These are phyloP conservation scores for Blastobotrys serpentis DNA, from an alignment of 1,139 yeast species.

Conservation along the genomic window DNA sequence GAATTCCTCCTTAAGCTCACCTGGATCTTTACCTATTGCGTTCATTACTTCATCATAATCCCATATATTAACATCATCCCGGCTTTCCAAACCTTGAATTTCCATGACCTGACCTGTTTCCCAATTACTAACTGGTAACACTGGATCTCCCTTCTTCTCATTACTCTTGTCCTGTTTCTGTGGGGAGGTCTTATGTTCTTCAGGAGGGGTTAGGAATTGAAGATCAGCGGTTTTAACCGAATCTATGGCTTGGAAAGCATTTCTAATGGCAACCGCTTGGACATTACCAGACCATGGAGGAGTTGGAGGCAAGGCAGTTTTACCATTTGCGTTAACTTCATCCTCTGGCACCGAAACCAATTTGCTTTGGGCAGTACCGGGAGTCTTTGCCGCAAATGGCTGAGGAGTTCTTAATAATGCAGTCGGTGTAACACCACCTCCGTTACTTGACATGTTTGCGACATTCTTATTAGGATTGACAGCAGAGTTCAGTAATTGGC, in stretches of 20 bases:
- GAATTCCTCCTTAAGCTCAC: conserved; percentile 28
- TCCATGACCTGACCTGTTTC: conserved; percentile 19
- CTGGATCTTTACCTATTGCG: conserved; percentile 28
- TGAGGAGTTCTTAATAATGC: conserved; percentile 32
- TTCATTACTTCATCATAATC: conserved; percentile 29
- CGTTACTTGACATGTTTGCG: neutral
- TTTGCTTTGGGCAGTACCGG: conserved; percentile 17
- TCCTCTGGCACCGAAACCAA: conserved; percentile 25
- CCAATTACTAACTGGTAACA: conserved; percentile 20
- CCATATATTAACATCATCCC: conserved; percentile 26
- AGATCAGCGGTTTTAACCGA: conserved; percentile 30
- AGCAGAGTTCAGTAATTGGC: conserved; percentile 3
- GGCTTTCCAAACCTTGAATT: conserved; percentile 25
- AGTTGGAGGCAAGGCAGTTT: conserved; percentile 16
- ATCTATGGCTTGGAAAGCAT: conserved; percentile 32
- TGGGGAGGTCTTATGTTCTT: conserved; percentile 22
- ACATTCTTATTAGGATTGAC: conserved; percentile 10
- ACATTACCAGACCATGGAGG: conserved; percentile 34
- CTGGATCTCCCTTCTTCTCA: conserved; percentile 9
- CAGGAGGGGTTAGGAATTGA: conserved; percentile 32
- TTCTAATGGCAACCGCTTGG: conserved; percentile 30
- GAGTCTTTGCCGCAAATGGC: conserved; percentile 30
- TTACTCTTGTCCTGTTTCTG: conserved; percentile 1
- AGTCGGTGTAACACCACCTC: conserved; percentile 27
- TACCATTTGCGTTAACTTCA: conserved; percentile 14